Percentiles rank a stretch among this genome's conserved stretches.
phyloP scores from a whole-genome alignment of 2,329 filamentous ascomycete genomes.

The Seiridium unicorne region DNA sequence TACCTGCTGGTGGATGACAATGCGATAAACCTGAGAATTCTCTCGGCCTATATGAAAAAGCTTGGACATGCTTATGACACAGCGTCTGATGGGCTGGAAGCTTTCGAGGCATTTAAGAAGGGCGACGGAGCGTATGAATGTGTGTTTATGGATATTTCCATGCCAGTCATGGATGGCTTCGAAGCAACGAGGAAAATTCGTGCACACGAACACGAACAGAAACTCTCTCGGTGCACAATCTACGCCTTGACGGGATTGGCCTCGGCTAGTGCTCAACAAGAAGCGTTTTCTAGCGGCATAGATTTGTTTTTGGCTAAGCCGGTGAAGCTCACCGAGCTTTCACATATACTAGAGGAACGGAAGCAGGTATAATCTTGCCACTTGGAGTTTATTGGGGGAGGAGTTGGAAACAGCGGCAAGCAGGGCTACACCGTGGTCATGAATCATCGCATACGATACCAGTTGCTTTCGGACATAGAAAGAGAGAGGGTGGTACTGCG shows the following conservation, averaged over 20 bases:
- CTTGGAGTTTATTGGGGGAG: no score
- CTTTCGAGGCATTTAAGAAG: conserved; percentile 30
- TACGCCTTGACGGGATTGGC: conserved; percentile 45
- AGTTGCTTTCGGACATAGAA: no score
- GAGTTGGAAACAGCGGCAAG: no score
- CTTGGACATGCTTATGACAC: conserved; percentile 27
- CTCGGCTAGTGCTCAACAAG: conserved; percentile 39
- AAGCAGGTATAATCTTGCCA: no score
- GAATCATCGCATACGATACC: no score
- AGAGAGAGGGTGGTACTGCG: no score
- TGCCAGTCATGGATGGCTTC: conserved; percentile 44
- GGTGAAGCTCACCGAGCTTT: conserved; percentile 34
- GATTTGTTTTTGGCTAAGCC: conserved; percentile 48
- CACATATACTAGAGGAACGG: not conserved
- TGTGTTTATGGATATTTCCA: conserved; percentile 31
- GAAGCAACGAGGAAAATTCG: conserved; percentile 38
- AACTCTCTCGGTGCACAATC: conserved; percentile 34
- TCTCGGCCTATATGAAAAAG: conserved; percentile 27
- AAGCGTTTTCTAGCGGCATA: conserved; percentile 43
- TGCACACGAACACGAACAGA: conserved; percentile 35
- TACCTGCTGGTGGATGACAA: conserved; percentile 41
- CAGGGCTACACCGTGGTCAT: no score
- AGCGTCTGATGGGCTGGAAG: conserved; percentile 36
- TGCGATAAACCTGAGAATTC: conserved; percentile 33
- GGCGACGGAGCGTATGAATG: conserved; percentile 5